Evolutionary conservation across 2,329 filamentous ascomycete genomes (phyloP).

Genomic region (Hypomyces rosellus): DNA sequence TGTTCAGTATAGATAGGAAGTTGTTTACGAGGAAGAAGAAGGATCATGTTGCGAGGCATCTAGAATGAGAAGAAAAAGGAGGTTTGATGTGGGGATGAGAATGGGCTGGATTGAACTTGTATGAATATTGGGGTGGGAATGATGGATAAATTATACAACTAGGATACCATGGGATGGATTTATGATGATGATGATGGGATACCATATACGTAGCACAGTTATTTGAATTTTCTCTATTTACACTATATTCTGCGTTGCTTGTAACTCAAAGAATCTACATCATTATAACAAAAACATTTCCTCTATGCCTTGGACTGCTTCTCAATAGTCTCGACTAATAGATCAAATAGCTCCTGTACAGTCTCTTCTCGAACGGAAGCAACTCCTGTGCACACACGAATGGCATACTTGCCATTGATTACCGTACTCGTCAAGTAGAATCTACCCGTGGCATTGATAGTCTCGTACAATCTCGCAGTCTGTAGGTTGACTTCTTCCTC

Average conservation of each 20-base stretch:
- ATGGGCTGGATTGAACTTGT: too few relatives aligned
- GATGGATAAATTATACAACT: neutral
- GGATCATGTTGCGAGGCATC: neutral
- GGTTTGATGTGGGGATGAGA: too few relatives aligned
- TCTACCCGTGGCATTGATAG: slow-evolving; percentile 65
- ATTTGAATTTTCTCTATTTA: too few relatives aligned
- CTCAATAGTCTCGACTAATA: slow-evolving; percentile 60
- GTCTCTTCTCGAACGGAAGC: slow-evolving; percentile 66
- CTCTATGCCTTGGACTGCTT: slow-evolving; percentile 31
- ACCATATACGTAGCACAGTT: neutral
- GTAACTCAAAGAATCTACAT: neutral
- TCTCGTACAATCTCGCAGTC: slow-evolving; percentile 70
- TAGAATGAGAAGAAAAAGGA: too few relatives aligned
- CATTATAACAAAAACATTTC: neutral
- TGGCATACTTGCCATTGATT: slow-evolving; percentile 66
- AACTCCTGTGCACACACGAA: slow-evolving; percentile 70
- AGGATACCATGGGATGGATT: neutral
- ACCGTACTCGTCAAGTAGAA: slow-evolving; percentile 79
- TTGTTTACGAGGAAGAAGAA: slow-evolving; percentile 7
- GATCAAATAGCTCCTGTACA: slow-evolving; percentile 65
- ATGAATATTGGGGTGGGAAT: neutral
- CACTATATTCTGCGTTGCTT: neutral
- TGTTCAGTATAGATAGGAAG: slow-evolving; percentile 10
- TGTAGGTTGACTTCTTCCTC: slow-evolving; percentile 55
- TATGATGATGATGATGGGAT: neutral